Base-by-base conservation (phyloP, 1,284 basidiomycete genomes). In the Farysia itapuensis region DNA sequence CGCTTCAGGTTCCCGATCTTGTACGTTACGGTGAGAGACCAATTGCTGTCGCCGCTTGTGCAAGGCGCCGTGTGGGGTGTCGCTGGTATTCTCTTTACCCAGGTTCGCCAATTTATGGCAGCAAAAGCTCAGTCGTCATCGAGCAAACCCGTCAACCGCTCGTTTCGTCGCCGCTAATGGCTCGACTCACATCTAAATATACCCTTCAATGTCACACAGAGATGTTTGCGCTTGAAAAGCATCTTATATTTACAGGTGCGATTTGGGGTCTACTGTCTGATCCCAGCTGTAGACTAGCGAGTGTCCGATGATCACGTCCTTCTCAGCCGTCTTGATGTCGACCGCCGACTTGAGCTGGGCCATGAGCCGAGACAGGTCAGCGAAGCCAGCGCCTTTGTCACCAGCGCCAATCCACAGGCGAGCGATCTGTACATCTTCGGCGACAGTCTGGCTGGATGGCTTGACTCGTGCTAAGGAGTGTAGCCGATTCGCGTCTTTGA, bases 11-110 rank as follows among this genome's bases (percentile, higher is more conserved):
- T 51, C 6, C 61, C 70, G 7, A 54, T 72, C 11, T 37, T 72
- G 0, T 68, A 61, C 36, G 47, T 72, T n/a, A 72, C 70, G 13
- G 31, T 72, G 0, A 47, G 70, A 6, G 70, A 72, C 39, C 70
- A 72, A 45, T 21, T 72, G 18, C 37, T 72, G 18, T 70, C 67
- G 15, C 70, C 70, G 1, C 32, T 72, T 11, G 28, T 72, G 5
- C 70, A 72, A 25, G 70, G 70, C 8, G 65, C 65, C 1, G 38
- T 64, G 4, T 72, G 64, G 61, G 70, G 64, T 1, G 7, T 72
- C 4, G 70, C 42, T 2, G 69, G 69, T 1, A 15, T 70, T 16
- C 35, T 56, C n/a, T 23, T 49, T 20, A 39, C 64, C 2, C 59
- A 64, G 25, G 23, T 60, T n/a, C 41, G 56, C 14, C 51, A 50